Percentiles rank a stretch among this genome's conserved stretches.
Conservation (phyloP, 2,329 filamentous ascomycete species). For the Ascosphaera apis region DNA sequence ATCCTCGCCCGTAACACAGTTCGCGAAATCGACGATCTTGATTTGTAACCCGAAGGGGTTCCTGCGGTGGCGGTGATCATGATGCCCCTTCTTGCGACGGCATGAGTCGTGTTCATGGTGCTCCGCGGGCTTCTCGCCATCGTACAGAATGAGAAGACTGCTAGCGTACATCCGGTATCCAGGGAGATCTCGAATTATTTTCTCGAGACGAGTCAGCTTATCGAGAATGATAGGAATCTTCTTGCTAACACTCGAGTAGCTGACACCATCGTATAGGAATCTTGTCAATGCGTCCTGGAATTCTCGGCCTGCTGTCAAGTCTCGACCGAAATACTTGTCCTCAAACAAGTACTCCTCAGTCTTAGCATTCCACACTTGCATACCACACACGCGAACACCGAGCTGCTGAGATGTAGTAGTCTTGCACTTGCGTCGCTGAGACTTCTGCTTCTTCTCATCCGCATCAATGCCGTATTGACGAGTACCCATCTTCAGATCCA, state of each 20-base stretch:
- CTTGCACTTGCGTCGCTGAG: constrained; percentile 79
- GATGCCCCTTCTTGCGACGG: neutral
- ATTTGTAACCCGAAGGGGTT: constrained; percentile 37
- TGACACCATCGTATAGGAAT: constrained; percentile 78
- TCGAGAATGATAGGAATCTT: constrained; percentile 75
- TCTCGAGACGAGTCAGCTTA: constrained; percentile 62
- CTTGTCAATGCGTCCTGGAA: constrained; percentile 73
- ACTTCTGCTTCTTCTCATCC: constrained; percentile 72
- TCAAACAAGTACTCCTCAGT: constrained; percentile 77
- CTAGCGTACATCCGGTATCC: constrained; percentile 92
- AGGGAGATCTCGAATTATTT: constrained; percentile 54
- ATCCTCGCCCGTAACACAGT: constrained; percentile 81
- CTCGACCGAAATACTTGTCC: constrained; percentile 91
- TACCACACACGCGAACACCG: constrained; percentile 79
- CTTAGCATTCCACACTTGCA: constrained; percentile 84
- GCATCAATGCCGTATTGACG: constrained; percentile 91
- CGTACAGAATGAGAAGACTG: constrained; percentile 85
- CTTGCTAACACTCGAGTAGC: constrained; percentile 52
- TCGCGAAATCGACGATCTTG: constrained; percentile 97
- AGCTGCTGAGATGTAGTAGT: constrained; percentile 78
- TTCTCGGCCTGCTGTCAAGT: constrained; percentile 64
- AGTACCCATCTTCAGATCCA: constrained; percentile 97
- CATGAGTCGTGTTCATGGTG: neutral
- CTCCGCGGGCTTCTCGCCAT: constrained; percentile 37
- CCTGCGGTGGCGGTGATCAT: neutral